Percentiles rank a stretch among this genome's conserved stretches.
Conservation (phyloP, 768 basidiomycete species). For the Tubosaeta sp. region DNA sequence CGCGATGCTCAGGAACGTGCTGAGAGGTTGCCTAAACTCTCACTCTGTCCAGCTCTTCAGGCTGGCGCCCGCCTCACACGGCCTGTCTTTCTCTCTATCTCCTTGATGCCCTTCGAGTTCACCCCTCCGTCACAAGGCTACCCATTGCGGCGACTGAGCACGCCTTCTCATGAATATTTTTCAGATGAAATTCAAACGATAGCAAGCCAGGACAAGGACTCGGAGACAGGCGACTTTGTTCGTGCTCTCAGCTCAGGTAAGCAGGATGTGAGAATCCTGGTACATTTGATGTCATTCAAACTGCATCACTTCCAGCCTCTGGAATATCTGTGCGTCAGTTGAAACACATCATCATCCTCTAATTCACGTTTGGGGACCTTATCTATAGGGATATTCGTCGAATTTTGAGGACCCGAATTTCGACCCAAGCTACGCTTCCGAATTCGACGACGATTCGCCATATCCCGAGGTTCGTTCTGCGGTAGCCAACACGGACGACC, state of each 20-base stretch:
- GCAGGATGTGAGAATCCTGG: slow-evolving; percentile 4
- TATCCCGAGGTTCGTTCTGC: slow-evolving; percentile 71
- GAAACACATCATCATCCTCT: neutral
- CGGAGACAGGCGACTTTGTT: slow-evolving; percentile 9
- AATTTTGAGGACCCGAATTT: slow-evolving; percentile 26
- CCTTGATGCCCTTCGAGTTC: neutral
- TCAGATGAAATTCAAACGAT: slow-evolving; percentile 10
- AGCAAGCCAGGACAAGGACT: slow-evolving; percentile 23
- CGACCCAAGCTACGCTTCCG: slow-evolving; percentile 7
- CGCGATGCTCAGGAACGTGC: neutral
- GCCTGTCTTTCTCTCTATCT: neutral
- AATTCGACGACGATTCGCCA: slow-evolving; percentile 58
- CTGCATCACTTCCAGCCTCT: slow-evolving; percentile 12
- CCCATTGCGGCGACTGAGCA: slow-evolving; percentile 13
- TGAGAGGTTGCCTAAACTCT: neutral
- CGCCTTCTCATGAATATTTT: slow-evolving; percentile 3
- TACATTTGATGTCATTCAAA: neutral
- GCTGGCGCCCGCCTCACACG: neutral
- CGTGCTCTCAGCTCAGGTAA: slow-evolving; percentile 17
- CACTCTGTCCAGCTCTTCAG: neutral
- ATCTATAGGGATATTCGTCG: slow-evolving; percentile 3
- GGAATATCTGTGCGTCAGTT: slow-evolving; percentile 16
- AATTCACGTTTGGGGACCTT: neutral
- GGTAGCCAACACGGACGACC: slow-evolving; percentile 69
- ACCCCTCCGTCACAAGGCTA: slow-evolving; percentile 6